Evolutionary conservation across 495 filamentous ascomycete species (phyloP), one percentile per base, ranked within the genome.

Genomic region (Neurospora sp.): DNA sequence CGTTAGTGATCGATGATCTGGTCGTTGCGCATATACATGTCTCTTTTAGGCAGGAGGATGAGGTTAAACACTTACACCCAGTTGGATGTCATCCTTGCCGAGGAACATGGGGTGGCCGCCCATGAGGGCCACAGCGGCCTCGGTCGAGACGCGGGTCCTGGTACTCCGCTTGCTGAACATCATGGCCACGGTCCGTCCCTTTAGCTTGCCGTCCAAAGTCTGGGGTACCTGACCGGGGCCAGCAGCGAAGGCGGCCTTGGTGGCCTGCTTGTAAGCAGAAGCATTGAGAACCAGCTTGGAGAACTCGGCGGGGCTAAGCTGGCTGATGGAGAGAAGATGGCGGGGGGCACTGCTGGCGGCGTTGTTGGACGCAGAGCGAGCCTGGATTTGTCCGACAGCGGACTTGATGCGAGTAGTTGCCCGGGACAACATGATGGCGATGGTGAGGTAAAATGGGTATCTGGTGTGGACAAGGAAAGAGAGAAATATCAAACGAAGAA

Each of bases 21-120:
- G n/a, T 20, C 39, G 39, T 12, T 40, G 40, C 40, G 10, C 46
- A 53, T 27, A 5, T 48, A 11, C 22, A 22, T 22, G 11, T 20
- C 61, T 1, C 35, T 9, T 20, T 14, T 41, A 10, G 22, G 31
- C 35, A 41, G 22, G 69, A 48, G 69, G 11, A 22, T 3, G 37
- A 16, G 68, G 22, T 31, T 31, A 73, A 37, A 37, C 5, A 81
- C 86, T 74, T 77, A 97, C 96, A 38, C 95, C 95, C 40, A 98
- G 84, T 79, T 99, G 96, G 72, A 99, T 99, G 80, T 99, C 96
- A 61, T 94, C 91, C 79, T 93, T 94, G 69, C 93, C 93, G 59
- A 99, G 83, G 81, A 98, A 99, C 93, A 99, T 96, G 20, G 96
- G 92, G 80, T 97, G 92, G 3, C 96, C 96, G 53, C 93, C 92